Base-by-base conservation (phyloP, 148 eudicot species). In the Arbutus unedo region DNA sequence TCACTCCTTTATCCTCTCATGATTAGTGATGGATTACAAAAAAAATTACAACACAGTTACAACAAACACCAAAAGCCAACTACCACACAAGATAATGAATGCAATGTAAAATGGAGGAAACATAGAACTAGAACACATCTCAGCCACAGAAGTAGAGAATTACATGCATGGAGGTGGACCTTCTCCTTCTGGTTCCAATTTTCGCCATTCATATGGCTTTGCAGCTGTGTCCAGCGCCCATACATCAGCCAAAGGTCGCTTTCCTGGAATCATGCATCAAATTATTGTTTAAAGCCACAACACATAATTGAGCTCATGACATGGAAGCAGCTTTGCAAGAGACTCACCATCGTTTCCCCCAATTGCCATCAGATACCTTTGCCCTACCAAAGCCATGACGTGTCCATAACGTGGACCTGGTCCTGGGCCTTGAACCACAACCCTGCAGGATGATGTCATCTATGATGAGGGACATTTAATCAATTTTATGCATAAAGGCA, bases 371-470 rank as follows among this genome's bases (percentile, higher is more conserved):
- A 96, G 97, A 88, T 96, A 96, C 82, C 99, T 89, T 91, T 96
- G 99, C 70, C 99, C 99, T 57, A 96, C 99, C 86, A 96, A 90
- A 78, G 99, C 99, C 99, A 96, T 96, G 53, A 96, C 99, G 92
- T 96, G 99, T 73, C 99, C 99, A 85, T 96, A 96, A 81, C 99
- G 99, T 66, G 99, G 97, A 83, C 99, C 99, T 51, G 99, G 99
- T 47, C 99, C 99, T 79, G 97, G 98, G 54, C 99, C 99, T 90
- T 96, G 99, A 67, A 96, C 99, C 74, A 94, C 99, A 87, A 96
- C 99, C 93, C 99, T 96, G 81, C 77, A 88, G 41, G 81, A 44
- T 2, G 38, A 18, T 47, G 76, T 83, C 21, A 67, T 51, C n/a
- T 13, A 55, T 25, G 38, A 25, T 10, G 31, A 66, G 71, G 15